Evolutionary conservation across 306 rosid species (phyloP).

Genomic region (Cicer arietinum): DNA sequence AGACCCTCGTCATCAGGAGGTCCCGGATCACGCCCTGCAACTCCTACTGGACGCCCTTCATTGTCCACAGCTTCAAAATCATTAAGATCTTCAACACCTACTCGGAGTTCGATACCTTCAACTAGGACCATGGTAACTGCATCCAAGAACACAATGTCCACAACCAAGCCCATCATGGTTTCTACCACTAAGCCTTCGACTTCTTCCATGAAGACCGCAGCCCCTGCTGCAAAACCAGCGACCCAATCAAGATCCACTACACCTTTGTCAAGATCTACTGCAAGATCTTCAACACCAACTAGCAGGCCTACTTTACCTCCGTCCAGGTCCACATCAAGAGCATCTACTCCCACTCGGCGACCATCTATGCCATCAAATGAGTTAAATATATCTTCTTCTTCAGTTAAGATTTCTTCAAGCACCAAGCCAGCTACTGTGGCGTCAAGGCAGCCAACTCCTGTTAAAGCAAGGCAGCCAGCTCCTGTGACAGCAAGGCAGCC

Average conservation of each 20-base stretch:
- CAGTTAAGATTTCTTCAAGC: conserved; percentile 57
- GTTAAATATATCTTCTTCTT: conserved; percentile 60
- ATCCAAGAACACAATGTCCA: conserved; percentile 60
- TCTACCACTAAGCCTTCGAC: conserved; percentile 50
- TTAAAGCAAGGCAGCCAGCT: conserved; percentile 27
- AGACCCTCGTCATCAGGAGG: conserved; percentile 92
- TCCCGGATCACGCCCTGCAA: conserved; percentile 86
- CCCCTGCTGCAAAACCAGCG: conserved; percentile 58
- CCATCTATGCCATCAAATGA: conserved; percentile 70
- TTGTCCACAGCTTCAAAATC: conserved; percentile 65
- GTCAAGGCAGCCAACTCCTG: conserved; percentile 63
- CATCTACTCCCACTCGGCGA: conserved; percentile 90
- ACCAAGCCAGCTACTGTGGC: conserved; percentile 60
- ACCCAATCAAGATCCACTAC: conserved; percentile 80
- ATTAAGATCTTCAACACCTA: conserved; percentile 88
- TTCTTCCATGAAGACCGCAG: conserved; percentile 52
- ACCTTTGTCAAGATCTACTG: conserved; percentile 72
- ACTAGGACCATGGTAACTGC: conserved; percentile 53
- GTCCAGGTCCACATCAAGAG: conserved; percentile 76
- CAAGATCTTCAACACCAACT: conserved; percentile 92
- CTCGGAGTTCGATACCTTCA: conserved; percentile 68
- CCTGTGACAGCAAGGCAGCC: conserved; percentile 57
- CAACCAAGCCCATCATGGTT: conserved; percentile 53
- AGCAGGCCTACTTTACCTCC: conserved; percentile 79
- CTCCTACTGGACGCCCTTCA: conserved; percentile 82